These are phyloP conservation scores for Neurospora tetrasperma DNA, from an alignment of 495 filamentous ascomycete genomes.

Conservation along the genomic window DNA sequence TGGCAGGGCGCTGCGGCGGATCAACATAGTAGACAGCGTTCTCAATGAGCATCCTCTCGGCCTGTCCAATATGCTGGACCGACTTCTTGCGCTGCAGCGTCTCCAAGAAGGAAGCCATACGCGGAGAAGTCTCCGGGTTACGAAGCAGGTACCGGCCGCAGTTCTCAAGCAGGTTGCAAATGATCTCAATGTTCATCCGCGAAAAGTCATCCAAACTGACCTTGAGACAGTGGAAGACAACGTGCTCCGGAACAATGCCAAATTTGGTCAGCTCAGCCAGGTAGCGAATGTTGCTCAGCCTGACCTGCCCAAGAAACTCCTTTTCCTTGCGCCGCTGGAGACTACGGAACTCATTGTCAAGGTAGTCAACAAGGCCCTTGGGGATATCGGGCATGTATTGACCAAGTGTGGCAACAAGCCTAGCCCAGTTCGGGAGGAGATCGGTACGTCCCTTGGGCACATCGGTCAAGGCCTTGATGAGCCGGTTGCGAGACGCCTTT, in stretches of 20 bases:
- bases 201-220: constrained; percentile 97
- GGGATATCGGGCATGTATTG: constrained; percentile 89
- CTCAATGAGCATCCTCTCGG: constrained; percentile 96
- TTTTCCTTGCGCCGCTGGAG: constrained; percentile 97
- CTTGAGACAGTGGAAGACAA: constrained; percentile 97
- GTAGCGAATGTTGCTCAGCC: constrained; percentile 91
- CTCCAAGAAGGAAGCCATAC: constrained; percentile 90
- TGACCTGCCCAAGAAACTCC: constrained; percentile 89
- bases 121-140: constrained; percentile 83
- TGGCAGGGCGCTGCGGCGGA: constrained; percentile 84
- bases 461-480: constrained; percentile 88
- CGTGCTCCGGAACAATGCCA: constrained; percentile 94
- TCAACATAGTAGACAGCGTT: constrained; percentile 98
- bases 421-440: constrained; percentile 83
- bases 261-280: constrained; percentile 97
- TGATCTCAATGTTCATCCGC: constrained; percentile 97
- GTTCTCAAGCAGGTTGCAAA: constrained; percentile 93
- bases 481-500: constrained; percentile 88
- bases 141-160: constrained; percentile 91
- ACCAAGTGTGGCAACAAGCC: constrained; percentile 84
- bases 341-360: constrained; percentile 95
- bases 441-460: constrained; percentile 89
- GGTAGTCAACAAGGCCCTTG: constrained; percentile 82
- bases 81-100: constrained; percentile 93
- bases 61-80: constrained; percentile 87